Conservation (phyloP, 352 stramenopile species). For the Pythium grandisporangium region DNA sequence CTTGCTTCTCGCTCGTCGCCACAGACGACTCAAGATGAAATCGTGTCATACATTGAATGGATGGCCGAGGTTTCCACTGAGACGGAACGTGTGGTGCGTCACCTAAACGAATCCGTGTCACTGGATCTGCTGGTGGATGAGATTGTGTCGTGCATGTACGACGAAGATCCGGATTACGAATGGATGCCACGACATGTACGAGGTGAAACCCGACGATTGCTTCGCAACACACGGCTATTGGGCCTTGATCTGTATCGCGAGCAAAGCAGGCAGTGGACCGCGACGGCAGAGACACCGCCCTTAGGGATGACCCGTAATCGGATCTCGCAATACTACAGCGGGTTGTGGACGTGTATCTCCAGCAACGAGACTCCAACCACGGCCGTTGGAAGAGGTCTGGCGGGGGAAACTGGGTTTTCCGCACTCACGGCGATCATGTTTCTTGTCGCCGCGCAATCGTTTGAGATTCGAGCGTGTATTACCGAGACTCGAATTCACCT, state of each 20-base stretch:
- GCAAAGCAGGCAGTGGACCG: slow-evolving; percentile 7
- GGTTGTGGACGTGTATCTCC: slow-evolving; percentile 10
- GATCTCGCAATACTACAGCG: slow-evolving; percentile 6
- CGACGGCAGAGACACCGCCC: neutral
- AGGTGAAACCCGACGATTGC: slow-evolving; percentile 3
- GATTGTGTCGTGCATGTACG: slow-evolving; percentile 13
- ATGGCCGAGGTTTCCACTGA: slow-evolving; percentile 1
- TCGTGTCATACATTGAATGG: slow-evolving; percentile 7
- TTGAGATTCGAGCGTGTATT: slow-evolving; percentile 11
- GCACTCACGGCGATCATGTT: slow-evolving; percentile 8
- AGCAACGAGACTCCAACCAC: slow-evolving; percentile 5
- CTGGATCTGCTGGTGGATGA: slow-evolving; percentile 17
- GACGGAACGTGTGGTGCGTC: slow-evolving; percentile 3
- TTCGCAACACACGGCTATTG: slow-evolving; percentile 15
- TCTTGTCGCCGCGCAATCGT: slow-evolving; percentile 1
- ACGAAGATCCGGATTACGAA: slow-evolving; percentile 13
- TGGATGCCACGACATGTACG: slow-evolving; percentile 4
- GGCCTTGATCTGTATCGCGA: slow-evolving; percentile 11
- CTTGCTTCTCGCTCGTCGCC: neutral
- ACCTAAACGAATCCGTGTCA: slow-evolving; percentile 7
- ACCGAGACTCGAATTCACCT: slow-evolving; percentile 4
- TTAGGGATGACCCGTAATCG: slow-evolving; percentile 1
- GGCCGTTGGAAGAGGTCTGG: neutral
- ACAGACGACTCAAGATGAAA: neutral
- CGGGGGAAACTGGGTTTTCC: slow-evolving; percentile 7